Percentiles rank a stretch among this genome's conserved stretches.
Evolutionary conservation across 1,284 basidiomycete genomes (phyloP).

Genomic region (Wolfiporia cocos): DNA sequence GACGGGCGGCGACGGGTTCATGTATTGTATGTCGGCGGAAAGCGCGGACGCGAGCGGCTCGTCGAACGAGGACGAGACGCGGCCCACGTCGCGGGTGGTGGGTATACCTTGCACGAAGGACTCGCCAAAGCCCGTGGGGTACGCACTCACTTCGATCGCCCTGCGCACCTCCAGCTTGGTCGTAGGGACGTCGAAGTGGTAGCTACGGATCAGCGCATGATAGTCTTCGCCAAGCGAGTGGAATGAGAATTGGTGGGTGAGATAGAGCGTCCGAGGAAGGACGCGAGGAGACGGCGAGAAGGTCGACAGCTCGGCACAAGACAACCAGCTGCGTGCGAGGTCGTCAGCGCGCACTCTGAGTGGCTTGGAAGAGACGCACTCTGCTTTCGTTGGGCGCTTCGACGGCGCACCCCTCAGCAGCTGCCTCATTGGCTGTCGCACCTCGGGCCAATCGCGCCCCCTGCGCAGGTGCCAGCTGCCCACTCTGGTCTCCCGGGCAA

Average conservation of each 20-base stretch:
- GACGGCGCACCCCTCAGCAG: conserved; percentile 3
- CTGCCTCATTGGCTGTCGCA: conserved; percentile 34
- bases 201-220: conserved; percentile 66
- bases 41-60: conserved; percentile 74
- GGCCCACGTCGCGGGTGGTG: conserved; percentile 31
- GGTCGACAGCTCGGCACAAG: conserved; percentile 78
- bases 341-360: conserved; percentile 3
- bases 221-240: conserved; percentile 73
- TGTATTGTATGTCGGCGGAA: conserved; percentile 53
- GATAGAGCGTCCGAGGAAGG: conserved; percentile 70
- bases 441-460: conserved; percentile 46
- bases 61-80: conserved; percentile 58
- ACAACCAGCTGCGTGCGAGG: conserved; percentile 45
- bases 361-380: conserved; percentile 16
- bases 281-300: conserved; percentile 50
- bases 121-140: conserved; percentile 32
- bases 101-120: conserved; percentile 48
- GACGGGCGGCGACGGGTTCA: conserved; percentile 38
- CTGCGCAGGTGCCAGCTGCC: conserved; percentile 65
- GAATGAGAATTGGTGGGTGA: conserved; percentile 79
- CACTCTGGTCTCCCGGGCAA: conserved; percentile 46
- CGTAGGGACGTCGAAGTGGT: conserved; percentile 57
- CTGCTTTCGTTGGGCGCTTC: conserved; percentile 14
- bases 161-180: conserved; percentile 63
- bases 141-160: conserved; percentile 63